Evolutionary conservation across 2,329 filamentous ascomycete genomes (phyloP), one percentile per base, ranked within the genome.

Genomic region (Hypoxylon sp.): DNA sequence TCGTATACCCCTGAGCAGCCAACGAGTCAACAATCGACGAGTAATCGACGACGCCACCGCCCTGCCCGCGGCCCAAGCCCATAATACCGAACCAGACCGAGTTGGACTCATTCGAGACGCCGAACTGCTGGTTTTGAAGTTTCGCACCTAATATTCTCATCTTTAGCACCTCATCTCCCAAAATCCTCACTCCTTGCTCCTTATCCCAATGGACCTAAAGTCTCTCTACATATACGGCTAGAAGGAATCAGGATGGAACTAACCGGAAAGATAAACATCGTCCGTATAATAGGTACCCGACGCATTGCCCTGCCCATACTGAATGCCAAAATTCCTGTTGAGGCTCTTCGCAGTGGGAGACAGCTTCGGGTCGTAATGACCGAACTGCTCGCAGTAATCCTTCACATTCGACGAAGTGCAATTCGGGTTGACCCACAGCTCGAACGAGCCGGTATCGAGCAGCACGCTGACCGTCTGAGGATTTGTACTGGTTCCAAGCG

Each of bases 361-460:
- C 51, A 78, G 73, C 0, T 59, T 60, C 4, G 82, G 82, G 43
- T 85, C 77, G 70, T 85, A 87, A 43, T 79, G 75, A 2, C 84
- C 81, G 56, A 83, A 83, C 0, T 68, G 41, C 0, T 67, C 11
- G 73, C 85, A 87, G 49, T 82, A 79, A 0, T 75, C 58, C 2
- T 74, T 70, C 36, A 82, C 77, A 0, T 72, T 70, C 5, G 76
- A 67, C 5, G 77, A 76, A 5, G 75, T 57, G 72, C 85, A 87
- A 57, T 82, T 77, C 0, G 85, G 85, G 65, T 87, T 85, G 46
- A 87, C 83, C 85, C 85, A 87, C 6, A 87, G 80, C 73, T 86
- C 84, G 67, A 82, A 83, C 4, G 85, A 87, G 14, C 85, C 85
- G 0, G 84, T 86, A 65, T 86, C 84, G 60, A 86, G 78, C 38